A percentile compares a stretch with the other conserved stretches of the same genome.
phyloP scores from a whole-genome alignment of 2,329 filamentous ascomycete species.

The Exophiala spinifera region DNA sequence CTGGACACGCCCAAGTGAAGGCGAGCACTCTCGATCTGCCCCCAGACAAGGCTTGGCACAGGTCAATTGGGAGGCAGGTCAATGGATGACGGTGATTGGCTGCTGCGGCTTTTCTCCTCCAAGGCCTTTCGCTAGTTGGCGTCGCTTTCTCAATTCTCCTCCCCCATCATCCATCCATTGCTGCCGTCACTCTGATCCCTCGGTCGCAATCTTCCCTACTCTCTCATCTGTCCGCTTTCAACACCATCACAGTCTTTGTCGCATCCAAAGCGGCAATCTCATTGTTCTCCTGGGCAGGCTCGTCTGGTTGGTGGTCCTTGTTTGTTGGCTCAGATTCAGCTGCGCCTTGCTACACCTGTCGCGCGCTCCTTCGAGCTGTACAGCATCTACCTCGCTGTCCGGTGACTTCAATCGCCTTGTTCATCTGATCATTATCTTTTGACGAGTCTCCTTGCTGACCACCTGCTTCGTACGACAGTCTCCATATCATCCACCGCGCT shows the following conservation, averaged over 20 bases:
- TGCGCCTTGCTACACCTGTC: constrained; percentile 9
- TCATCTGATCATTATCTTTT: background rate
- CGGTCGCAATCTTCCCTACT: background rate
- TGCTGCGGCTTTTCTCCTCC: background rate
- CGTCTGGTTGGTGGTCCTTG: constrained; percentile 11
- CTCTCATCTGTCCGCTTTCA: constrained; percentile 13
- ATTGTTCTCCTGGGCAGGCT: constrained; percentile 6
- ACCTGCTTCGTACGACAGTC: constrained; percentile 1
- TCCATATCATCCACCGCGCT: background rate
- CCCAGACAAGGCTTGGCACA: background rate
- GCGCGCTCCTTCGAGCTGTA: constrained; percentile 10
- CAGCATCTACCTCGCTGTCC: constrained; percentile 4
- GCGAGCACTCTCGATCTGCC: background rate
- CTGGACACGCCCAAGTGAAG: background rate
- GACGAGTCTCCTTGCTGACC: constrained; percentile 8
- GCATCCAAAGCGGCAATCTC: constrained; percentile 11
- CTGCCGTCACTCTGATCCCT: constrained; percentile 16
- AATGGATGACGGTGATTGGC: background rate
- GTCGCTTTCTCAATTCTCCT: constrained; percentile 11
- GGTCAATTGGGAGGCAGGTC: background rate
- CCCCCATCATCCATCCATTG: constrained; percentile 16
- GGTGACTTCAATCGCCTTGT: background rate
- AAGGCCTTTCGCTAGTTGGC: background rate
- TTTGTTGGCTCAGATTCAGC: constrained; percentile 1
- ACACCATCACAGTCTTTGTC: constrained; percentile 13